Percentiles rank a stretch among this genome's conserved stretches.
These are phyloP conservation scores for Vigna radiata DNA, from an alignment of 306 rosid species.

Conservation along the genomic window DNA sequence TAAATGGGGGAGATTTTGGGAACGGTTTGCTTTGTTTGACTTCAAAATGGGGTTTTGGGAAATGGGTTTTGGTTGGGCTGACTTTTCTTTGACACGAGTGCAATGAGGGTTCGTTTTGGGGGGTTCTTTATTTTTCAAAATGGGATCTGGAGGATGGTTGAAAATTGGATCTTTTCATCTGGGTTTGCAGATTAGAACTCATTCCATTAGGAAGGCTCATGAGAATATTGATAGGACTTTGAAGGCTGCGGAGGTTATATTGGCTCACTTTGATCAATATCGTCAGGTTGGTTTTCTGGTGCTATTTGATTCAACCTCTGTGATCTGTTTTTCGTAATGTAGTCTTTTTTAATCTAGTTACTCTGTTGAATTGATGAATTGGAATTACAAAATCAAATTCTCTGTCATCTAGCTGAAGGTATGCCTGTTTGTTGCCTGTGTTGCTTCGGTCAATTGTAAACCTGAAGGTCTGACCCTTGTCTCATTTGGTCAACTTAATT, in stretches of 20 bases:
- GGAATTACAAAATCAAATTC: not conserved
- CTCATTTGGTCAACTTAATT: not conserved
- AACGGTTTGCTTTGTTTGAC: not conserved
- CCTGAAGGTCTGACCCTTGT: not conserved
- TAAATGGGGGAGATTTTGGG: not conserved
- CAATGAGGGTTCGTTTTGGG: conserved; percentile 13
- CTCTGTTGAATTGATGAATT: conserved; percentile 3
- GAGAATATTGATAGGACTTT: conserved; percentile 91
- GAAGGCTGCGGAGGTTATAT: conserved; percentile 87
- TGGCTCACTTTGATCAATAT: conserved; percentile 88
- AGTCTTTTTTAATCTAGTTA: conserved; percentile 1
- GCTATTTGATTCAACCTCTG: conserved; percentile 27
- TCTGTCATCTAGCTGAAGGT: not conserved
- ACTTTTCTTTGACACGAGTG: conserved; percentile 50
- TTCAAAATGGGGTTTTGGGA: conserved; percentile 37
- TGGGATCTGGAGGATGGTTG: conserved; percentile 51
- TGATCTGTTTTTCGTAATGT: conserved; percentile 37
- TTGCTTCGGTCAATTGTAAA: conserved; percentile 8
- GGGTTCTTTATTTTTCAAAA: conserved; percentile 18
- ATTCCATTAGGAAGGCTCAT: conserved; percentile 94
- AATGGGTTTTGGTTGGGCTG: conserved; percentile 37
- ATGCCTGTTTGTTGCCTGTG: not conserved
- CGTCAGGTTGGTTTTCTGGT: conserved; percentile 70
- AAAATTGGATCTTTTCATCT: conserved; percentile 47
- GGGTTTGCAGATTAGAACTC: conserved; percentile 78